Conservation (phyloP, 441 rosid species). For the Hura crepitans region DNA sequence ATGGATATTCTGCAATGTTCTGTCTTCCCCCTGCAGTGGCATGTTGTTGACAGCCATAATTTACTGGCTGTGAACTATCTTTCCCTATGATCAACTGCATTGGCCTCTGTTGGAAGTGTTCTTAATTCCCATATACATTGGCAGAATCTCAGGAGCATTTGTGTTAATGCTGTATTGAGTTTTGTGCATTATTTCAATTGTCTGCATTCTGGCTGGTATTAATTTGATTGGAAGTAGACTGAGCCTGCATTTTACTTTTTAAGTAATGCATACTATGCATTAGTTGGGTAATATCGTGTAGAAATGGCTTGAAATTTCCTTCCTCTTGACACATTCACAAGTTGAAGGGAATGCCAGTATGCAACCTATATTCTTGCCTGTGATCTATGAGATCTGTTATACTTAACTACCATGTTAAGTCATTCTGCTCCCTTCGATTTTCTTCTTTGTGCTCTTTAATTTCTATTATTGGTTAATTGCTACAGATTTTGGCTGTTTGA, state of each 20-base stretch:
- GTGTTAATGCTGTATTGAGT: not conserved
- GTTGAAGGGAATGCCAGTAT: not conserved
- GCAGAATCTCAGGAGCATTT: not conserved
- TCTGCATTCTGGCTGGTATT: not conserved
- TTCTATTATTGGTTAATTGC: slow-evolving; percentile 16
- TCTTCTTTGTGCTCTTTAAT: not conserved
- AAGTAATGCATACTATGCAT: not conserved
- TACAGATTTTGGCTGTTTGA: slow-evolving; percentile 94
- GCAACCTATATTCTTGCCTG: not conserved
- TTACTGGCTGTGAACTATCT: no score
- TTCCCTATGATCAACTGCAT: not conserved
- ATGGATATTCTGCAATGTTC: not conserved
- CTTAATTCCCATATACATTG: not conserved
- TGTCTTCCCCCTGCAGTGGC: not conserved
- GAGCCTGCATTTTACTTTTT: not conserved
- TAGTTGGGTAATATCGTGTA: not conserved
- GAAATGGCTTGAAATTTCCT: not conserved
- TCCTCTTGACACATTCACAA: not conserved
- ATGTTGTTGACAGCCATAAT: not conserved
- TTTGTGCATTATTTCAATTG: slow-evolving; percentile 1
- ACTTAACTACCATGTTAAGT: not conserved
- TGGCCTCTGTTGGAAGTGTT: not conserved
- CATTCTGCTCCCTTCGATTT: not conserved
- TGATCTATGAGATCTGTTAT: not conserved
- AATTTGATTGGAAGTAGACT: not conserved